Base-by-base conservation (phyloP, 805 yeast genomes). In the Candida glaebosa region DNA sequence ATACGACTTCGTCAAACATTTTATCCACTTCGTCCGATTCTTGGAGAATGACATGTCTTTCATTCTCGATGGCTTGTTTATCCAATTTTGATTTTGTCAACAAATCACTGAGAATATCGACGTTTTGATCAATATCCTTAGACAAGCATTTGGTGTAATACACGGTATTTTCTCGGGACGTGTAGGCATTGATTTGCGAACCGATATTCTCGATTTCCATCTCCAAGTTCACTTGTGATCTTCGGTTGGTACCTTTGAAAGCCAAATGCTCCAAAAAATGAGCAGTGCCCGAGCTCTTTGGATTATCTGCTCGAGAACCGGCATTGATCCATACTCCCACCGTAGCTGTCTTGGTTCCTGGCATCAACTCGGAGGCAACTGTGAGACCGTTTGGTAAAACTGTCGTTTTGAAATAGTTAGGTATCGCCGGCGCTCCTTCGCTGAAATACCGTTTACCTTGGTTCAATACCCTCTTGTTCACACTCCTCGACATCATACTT, bases 251-350 rank as follows among this genome's bases (percentile, higher is more conserved):
- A 18, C 99, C 99, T 61, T 93, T 93, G 72, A 93, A 93, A 7
- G 98, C 95, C 57, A 93, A 72, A 65, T 93, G 99, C 65, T 93
- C 99, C 43, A 93, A 69, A 60, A 93, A 93, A 67, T 93, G 99
- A 0, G 99, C 99, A 5, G 98, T 90, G 37, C 99, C 99, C 39
- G 80, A 73, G 53, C 89, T 89, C 57, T 75, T 75, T 55, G 86
- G 80, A 54, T 81, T 84, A 65, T 93, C 99, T 3, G 98, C 98
- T 47, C 99, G 76, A 3, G 97, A 90, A 2, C 99, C 99, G 31
- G 99, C 96, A 65, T 93, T 96, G 47, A 93, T 89, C 91, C 96
- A 95, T 41, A 93, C 91, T 2, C 98, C 99, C 10, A 93, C 96
- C 2, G 99, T 93, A 46, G 99, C 98, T 34, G 97, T 89, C 52